phyloP scores from a whole-genome alignment of 1,284 basidiomycete species.

The Athelia psychrophila region DNA sequence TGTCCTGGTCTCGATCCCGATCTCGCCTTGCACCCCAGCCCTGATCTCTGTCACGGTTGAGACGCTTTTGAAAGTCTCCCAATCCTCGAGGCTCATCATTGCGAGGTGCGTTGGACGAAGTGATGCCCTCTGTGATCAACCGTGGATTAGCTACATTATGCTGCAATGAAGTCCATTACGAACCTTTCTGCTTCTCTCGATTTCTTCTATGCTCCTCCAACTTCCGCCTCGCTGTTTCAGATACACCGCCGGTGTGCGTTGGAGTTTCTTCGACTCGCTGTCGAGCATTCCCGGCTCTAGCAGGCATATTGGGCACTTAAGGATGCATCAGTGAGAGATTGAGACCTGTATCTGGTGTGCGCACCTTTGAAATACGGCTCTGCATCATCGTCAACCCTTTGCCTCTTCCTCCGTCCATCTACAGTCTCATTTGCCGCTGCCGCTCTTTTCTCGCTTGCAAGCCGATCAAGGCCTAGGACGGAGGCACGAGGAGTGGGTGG shows the following conservation, averaged over 20 bases:
- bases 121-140: constrained; percentile 57
- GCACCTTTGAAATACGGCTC: constrained; percentile 82
- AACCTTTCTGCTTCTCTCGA: constrained; percentile 67
- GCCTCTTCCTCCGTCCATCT: constrained; percentile 62
- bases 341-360: constrained; percentile 12
- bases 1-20: constrained; percentile 2
- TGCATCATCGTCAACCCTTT: constrained; percentile 57
- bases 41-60: constrained; percentile 33
- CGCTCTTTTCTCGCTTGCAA: constrained; percentile 85
- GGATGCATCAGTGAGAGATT: constrained; percentile 5
- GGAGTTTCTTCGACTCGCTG: constrained; percentile 88
- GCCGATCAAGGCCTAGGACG: constrained; percentile 79
- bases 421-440: constrained; percentile 44
- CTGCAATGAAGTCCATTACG: too few species aligned
- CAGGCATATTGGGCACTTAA: constrained; percentile 73
- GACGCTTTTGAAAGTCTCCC: constrained; percentile 33
- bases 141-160: too few species aligned
- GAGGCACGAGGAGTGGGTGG: constrained; percentile 74
- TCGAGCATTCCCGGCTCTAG: constrained; percentile 56
- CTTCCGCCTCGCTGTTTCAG: constrained; percentile 65
- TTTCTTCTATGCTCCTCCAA: constrained; percentile 76
- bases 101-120: constrained; percentile 49
- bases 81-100: constrained; percentile 49
- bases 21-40: constrained; percentile 17
- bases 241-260: constrained; percentile 88